Conservation (phyloP, 2,329 filamentous ascomycete genomes). For the Aspergillus sp. region DNA sequence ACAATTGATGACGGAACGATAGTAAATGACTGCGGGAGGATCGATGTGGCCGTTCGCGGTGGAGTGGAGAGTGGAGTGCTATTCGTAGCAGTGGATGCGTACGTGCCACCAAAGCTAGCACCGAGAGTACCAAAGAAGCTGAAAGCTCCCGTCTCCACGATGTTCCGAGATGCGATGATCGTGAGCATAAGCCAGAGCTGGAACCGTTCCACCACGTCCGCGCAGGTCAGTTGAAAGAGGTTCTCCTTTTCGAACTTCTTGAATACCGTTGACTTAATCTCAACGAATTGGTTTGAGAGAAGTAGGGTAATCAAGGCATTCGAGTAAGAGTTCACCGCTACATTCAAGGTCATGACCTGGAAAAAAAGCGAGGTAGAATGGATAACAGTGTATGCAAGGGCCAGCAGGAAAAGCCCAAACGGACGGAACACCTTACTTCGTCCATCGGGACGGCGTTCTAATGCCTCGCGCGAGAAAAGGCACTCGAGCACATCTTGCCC, state of each 20-base stretch:
- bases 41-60: constrained; percentile 60
- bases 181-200: constrained; percentile 96
- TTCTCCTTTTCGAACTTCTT: constrained; percentile 99
- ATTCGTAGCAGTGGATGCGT: constrained; percentile 36
- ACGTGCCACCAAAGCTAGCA: constrained; percentile 26
- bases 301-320: constrained; percentile 90
- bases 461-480: constrained; percentile 86
- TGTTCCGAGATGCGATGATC: constrained; percentile 93
- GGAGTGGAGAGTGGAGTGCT: constrained; percentile 59
- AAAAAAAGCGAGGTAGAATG: constrained; percentile 91
- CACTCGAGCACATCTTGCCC: constrained; percentile 97
- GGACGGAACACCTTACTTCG: constrained; percentile 88
- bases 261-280: constrained; percentile 98
- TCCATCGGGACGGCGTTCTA: constrained; percentile 83
- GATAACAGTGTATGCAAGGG: constrained; percentile 80
- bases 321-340: constrained; percentile 97
- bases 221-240: constrained; percentile 91
- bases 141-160: constrained; percentile 89
- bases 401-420: constrained; percentile 85
- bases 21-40: constrained; percentile 87
- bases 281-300: constrained; percentile 96
- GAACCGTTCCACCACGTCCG: constrained; percentile 94
- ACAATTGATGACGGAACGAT: constrained; percentile 61
- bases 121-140: constrained; percentile 51
- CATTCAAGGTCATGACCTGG: constrained; percentile 95